Evolutionary conservation across 2,329 filamentous ascomycete genomes (phyloP).

Genomic region (Passalora sequoiae): DNA sequence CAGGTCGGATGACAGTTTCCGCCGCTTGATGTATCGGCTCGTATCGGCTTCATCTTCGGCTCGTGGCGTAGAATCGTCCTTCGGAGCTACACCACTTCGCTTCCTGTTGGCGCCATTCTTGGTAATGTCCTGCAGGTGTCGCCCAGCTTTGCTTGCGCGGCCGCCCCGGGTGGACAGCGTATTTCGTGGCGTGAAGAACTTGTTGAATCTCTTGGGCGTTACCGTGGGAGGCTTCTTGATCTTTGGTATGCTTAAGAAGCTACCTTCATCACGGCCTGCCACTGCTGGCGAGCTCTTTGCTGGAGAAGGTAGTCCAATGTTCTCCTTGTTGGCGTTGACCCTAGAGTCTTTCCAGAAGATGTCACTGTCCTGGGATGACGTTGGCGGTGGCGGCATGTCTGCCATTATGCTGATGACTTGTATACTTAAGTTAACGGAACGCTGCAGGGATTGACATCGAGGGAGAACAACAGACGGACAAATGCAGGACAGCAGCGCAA

Average conservation of each 20-base stretch:
- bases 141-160: slow-evolving; percentile 37
- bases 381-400: slow-evolving; percentile 24
- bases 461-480: slow-evolving; percentile 6
- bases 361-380: slow-evolving; percentile 32
- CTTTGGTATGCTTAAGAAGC: slow-evolving; percentile 32
- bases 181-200: slow-evolving; percentile 48
- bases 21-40: slow-evolving; percentile 26
- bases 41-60: slow-evolving; percentile 25
- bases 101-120: slow-evolving; percentile 41
- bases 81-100: slow-evolving; percentile 5
- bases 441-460: neutral
- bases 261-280: slow-evolving; percentile 10
- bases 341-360: slow-evolving; percentile 30
- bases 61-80: slow-evolving; percentile 17
- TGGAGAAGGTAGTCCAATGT: slow-evolving; percentile 18
- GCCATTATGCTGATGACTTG: slow-evolving; percentile 21
- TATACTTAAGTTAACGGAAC: neutral
- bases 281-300: slow-evolving; percentile 26
- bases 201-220: slow-evolving; percentile 48
- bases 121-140: slow-evolving; percentile 48
- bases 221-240: slow-evolving; percentile 46
- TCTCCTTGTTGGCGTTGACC: slow-evolving; percentile 29
- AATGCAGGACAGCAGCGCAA: slow-evolving; percentile 1
- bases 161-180: slow-evolving; percentile 27
- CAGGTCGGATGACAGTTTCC: slow-evolving; percentile 33